Percentiles rank a stretch among this genome's conserved stretches.
Conservation (phyloP, 495 filamentous ascomycete genomes). For the Xylaria intraflava region DNA sequence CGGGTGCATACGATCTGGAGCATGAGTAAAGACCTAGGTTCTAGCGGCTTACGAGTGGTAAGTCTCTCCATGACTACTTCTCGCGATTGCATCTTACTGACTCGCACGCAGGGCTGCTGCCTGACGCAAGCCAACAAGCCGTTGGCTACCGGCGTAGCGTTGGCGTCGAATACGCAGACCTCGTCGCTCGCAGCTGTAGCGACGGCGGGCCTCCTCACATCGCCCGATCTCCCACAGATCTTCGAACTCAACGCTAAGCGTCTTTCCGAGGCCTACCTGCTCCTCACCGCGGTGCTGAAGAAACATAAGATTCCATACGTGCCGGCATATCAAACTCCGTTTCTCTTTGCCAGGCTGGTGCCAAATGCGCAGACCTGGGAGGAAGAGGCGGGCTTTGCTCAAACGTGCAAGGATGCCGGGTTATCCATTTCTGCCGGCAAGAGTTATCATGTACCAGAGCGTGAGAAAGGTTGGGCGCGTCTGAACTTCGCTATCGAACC, state of each 20-base stretch:
- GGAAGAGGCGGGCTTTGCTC: not conserved
- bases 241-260: not conserved
- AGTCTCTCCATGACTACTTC: not conserved
- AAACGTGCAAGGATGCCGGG: not conserved
- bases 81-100: not conserved
- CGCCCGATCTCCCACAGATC: not conserved
- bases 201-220: not conserved
- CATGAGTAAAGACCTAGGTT: conserved; percentile 19
- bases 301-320: not conserved
- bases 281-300: not conserved
- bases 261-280: not conserved
- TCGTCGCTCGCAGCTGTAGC: conserved; percentile 1
- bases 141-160: not conserved
- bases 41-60: conserved; percentile 16
- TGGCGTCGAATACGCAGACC: conserved; percentile 4
- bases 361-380: not conserved
- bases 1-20: conserved; percentile 15
- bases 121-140: conserved; percentile 5
- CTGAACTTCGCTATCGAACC: conserved; percentile 1
- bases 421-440: not conserved
- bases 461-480: conserved; percentile 4
- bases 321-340: not conserved
- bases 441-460: conserved; percentile 1
- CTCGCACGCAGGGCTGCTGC: not conserved
- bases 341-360: not conserved